Conservation (phyloP, 2,329 filamentous ascomycete species). For the Didymellaceae sp. region DNA sequence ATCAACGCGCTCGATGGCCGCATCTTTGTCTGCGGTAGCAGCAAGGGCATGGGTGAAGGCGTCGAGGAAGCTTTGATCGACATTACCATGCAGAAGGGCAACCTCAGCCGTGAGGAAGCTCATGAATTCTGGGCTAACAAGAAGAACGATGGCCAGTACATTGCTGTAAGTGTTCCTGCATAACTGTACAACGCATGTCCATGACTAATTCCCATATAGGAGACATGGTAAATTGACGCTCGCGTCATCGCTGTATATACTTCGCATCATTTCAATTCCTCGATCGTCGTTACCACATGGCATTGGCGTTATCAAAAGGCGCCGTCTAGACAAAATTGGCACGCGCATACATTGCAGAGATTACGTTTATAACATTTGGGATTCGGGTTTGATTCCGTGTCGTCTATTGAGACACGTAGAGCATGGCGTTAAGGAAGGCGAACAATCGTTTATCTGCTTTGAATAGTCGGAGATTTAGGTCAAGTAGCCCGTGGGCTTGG, state of each 20-base stretch:
- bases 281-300: constrained; percentile 11
- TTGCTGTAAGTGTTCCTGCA: constrained; percentile 65
- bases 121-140: constrained; percentile 89
- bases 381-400: constrained; percentile 11
- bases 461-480: too few species aligned
- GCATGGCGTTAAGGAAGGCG: constrained; percentile 12
- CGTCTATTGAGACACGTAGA: constrained; percentile 11
- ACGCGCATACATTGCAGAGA: constrained; percentile 2
- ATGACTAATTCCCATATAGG: constrained; percentile 3
- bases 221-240: constrained; percentile 14
- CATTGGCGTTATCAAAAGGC: constrained; percentile 15
- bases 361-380: not conserved
- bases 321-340: constrained; percentile 14
- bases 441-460: not conserved
- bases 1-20: constrained; percentile 95
- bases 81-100: constrained; percentile 91
- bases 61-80: constrained; percentile 87
- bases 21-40: constrained; percentile 95
- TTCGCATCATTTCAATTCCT: not conserved
- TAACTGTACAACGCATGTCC: not conserved
- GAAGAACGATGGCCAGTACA: constrained; percentile 92
- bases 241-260: constrained; percentile 6
- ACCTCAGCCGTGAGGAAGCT: constrained; percentile 81
- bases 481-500: too few species aligned
- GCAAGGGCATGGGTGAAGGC: constrained; percentile 96